These are phyloP conservation scores for Yamadazyma atmosphaerica DNA, from an alignment of 1,139 yeast genomes.

Conservation along the genomic window DNA sequence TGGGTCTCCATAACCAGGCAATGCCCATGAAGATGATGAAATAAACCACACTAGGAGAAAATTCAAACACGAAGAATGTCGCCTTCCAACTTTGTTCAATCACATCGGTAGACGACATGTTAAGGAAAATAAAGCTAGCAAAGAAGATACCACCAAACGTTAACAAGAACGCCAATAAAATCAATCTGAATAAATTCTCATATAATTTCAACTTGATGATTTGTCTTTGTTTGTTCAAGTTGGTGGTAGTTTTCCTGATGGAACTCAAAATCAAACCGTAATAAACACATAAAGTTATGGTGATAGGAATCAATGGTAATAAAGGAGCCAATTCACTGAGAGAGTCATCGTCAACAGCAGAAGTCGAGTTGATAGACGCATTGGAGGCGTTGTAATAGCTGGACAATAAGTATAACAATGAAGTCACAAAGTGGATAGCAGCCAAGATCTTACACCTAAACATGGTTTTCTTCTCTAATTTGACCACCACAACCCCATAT, in stretches of 20 bases:
- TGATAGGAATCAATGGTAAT: constrained; percentile 64
- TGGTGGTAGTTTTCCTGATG: constrained; percentile 70
- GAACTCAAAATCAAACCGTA: constrained; percentile 76
- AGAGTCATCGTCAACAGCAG: constrained; percentile 20
- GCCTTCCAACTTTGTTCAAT: constrained; percentile 92
- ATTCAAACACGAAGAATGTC: constrained; percentile 83
- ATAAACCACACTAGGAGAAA: constrained; percentile 93
- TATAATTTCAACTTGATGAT: constrained; percentile 87
- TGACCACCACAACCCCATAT: constrained; percentile 89
- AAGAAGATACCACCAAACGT: constrained; percentile 61
- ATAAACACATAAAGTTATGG: constrained; percentile 68
- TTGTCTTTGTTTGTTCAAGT: constrained; percentile 83
- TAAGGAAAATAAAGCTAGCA: constrained; percentile 69
- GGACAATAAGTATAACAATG: constrained; percentile 66
- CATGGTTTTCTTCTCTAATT: constrained; percentile 77
- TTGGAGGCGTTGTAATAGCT: constrained; percentile 49
- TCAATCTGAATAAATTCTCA: constrained; percentile 70
- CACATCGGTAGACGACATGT: constrained; percentile 73
- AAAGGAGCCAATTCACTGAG: constrained; percentile 28
- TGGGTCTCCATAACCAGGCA: constrained; percentile 96
- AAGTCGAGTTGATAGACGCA: constrained; percentile 19
- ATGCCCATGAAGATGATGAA: constrained; percentile 80
- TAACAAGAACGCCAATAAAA: constrained; percentile 61
- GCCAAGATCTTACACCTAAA: constrained; percentile 78
- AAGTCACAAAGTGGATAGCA: constrained; percentile 65